These are phyloP conservation scores for Pseudogymnoascus sp. DNA, from an alignment of 2,329 filamentous ascomycete species.

Conservation along the genomic window DNA sequence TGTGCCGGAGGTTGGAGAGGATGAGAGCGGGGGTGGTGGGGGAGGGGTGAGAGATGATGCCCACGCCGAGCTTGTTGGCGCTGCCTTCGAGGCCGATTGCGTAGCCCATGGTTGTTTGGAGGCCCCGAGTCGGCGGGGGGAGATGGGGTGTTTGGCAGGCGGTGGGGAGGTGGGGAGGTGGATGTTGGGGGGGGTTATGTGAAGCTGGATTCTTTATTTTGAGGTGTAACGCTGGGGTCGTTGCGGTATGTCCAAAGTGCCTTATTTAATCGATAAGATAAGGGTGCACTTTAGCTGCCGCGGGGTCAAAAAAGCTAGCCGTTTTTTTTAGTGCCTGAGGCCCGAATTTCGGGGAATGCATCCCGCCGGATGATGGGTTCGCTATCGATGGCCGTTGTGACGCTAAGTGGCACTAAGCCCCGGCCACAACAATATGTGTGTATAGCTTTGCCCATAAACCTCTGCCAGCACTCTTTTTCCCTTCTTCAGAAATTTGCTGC, in stretches of 20 bases:
- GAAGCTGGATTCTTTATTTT: background rate
- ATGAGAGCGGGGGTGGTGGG: constrained; percentile 51
- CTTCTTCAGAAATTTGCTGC: background rate
- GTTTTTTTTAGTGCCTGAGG: background rate
- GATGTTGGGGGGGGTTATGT: background rate
- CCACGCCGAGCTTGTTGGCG: constrained; percentile 95
- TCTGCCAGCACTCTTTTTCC: background rate
- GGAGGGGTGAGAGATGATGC: constrained; percentile 73
- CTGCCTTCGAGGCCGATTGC: constrained; percentile 80
- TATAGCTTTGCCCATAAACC: constrained; percentile 5
- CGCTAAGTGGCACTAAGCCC: constrained; percentile 11
- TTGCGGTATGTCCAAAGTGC: background rate
- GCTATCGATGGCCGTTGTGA: constrained; percentile 6
- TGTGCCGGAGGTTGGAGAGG: constrained; percentile 91
- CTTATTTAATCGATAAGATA: constrained; percentile 12
- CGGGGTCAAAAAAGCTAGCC: background rate
- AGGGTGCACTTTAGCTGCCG: constrained; percentile 4
- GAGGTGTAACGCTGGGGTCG: background rate
- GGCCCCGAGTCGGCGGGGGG: background rate
- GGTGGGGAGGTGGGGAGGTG: background rate
- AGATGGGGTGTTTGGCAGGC: background rate
- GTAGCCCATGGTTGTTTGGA: background rate
- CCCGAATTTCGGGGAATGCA: background rate
- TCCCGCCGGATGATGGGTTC: constrained; percentile 7
- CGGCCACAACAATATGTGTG: constrained; percentile 9